phyloP scores from a whole-genome alignment of 352 stramenopile genomes.

The Globisporangium camurandrum region DNA sequence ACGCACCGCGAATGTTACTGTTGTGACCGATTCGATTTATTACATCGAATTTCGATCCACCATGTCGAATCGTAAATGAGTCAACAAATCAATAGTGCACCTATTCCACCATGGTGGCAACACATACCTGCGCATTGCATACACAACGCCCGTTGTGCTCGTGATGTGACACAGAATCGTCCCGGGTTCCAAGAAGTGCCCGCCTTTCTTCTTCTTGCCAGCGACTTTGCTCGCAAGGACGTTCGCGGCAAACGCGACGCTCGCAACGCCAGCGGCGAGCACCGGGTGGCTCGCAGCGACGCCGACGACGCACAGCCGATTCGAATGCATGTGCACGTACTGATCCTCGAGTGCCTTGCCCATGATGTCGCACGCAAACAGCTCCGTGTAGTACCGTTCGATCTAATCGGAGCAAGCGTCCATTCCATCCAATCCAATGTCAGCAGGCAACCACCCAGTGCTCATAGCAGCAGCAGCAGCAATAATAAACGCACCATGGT shows the following conservation, averaged over 20 bases:
- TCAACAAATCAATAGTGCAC: too few relatives aligned
- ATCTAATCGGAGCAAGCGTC: too few relatives aligned
- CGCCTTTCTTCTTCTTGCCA: conserved; percentile 87
- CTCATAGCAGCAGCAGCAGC: too few relatives aligned
- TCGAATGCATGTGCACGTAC: conserved; percentile 88
- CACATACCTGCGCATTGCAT: conserved; percentile 48
- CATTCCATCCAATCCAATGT: too few relatives aligned
- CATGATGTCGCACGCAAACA: conserved; percentile 79
- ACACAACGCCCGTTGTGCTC: conserved; percentile 52
- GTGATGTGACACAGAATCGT: conserved; percentile 61
- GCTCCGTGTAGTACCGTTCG: conserved; percentile 82
- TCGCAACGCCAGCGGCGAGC: conserved; percentile 52
- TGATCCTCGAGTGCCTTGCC: conserved; percentile 62
- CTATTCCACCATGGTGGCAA: too few relatives aligned
- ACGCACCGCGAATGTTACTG: conserved; percentile 70
- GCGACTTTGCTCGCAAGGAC: conserved; percentile 66
- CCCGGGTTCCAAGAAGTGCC: conserved; percentile 58
- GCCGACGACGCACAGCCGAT: conserved; percentile 78
- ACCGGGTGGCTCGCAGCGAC: conserved; percentile 57
- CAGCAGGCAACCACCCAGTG: too few relatives aligned
- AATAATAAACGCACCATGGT: conserved; percentile 52
- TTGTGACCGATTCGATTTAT: too few relatives aligned
- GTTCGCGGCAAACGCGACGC: conserved; percentile 53
- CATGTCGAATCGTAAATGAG: too few relatives aligned
- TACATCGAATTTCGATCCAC: background rate